Percentiles rank a stretch among this genome's conserved stretches.
Evolutionary conservation across 2,329 filamentous ascomycete species (phyloP).

Genomic region (Piedraia hortae): DNA sequence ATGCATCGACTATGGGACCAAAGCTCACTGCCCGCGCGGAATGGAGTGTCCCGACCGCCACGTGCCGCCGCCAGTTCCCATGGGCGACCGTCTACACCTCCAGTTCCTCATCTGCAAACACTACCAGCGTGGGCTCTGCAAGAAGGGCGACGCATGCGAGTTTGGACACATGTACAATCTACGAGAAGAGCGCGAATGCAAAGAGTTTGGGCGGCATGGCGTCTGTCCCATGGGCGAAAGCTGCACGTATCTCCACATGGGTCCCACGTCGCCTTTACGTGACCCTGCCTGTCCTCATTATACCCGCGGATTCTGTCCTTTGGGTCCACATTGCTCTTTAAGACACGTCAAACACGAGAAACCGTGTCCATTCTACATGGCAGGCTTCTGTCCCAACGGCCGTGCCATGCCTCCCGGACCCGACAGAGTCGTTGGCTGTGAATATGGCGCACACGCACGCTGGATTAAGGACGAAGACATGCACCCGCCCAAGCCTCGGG

Average conservation of each 20-base stretch:
- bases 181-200: slow-evolving; percentile 93
- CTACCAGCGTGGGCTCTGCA: slow-evolving; percentile 89
- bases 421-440: slow-evolving; percentile 28
- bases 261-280: slow-evolving; percentile 30
- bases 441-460: slow-evolving; percentile 53
- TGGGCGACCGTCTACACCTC: slow-evolving; percentile 10
- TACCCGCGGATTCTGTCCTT: slow-evolving; percentile 77
- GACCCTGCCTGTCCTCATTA: slow-evolving; percentile 56
- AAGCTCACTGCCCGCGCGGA: slow-evolving; percentile 63
- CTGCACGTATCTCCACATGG: slow-evolving; percentile 32
- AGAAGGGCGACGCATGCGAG: slow-evolving; percentile 90
- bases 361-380: slow-evolving; percentile 63
- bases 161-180: slow-evolving; percentile 98
- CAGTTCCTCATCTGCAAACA: slow-evolving; percentile 77
- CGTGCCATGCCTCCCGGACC: slow-evolving; percentile 10
- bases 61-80: slow-evolving; percentile 25
- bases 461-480: slow-evolving; percentile 44
- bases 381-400: slow-evolving; percentile 82
- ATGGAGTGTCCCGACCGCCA: slow-evolving; percentile 69
- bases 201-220: slow-evolving; percentile 77
- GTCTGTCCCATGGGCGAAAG: slow-evolving; percentile 95
- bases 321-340: slow-evolving; percentile 67
- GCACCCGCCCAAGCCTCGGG: slow-evolving; percentile 24
- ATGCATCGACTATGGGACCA: slow-evolving; percentile 70
- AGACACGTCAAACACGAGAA: slow-evolving; percentile 53